These are phyloP conservation scores for Hemerocallis citrina DNA, from an alignment of 106 monocot species.

Conservation along the genomic window DNA sequence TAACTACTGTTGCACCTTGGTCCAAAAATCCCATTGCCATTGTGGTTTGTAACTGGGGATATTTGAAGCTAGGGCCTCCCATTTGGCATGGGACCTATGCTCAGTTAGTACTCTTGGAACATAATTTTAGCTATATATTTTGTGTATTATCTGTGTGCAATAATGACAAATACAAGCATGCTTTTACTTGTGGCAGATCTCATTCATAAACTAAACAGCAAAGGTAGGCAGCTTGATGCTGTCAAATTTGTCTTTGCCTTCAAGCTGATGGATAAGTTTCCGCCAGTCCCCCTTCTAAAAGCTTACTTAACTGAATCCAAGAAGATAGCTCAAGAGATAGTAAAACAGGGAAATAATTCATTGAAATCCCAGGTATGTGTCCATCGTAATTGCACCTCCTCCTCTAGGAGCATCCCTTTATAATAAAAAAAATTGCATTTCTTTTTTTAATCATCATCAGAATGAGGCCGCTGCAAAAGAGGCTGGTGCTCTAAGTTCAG, in stretches of 20 bases:
- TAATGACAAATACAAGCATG: neutral
- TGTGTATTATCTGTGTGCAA: neutral
- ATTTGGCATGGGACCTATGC: too few species aligned
- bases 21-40: too few species aligned
- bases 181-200: constrained; percentile 27
- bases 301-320: constrained; percentile 29
- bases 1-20: too few species aligned
- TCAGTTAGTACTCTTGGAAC: too few species aligned
- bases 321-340: constrained; percentile 34
- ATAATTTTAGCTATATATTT: too few species aligned
- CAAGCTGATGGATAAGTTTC: constrained; percentile 33
- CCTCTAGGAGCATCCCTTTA: neutral
- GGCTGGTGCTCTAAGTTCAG: constrained; percentile 25
- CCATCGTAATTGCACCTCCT: neutral
- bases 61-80: too few species aligned
- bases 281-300: constrained; percentile 46
- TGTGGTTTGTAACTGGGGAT: too few species aligned
- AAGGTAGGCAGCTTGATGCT: constrained; percentile 50
- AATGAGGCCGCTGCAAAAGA: constrained; percentile 51
- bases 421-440: too few species aligned
- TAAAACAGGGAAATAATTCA: constrained; percentile 34
- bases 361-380: constrained; percentile 29
- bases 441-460: constrained; percentile 16
- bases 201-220: constrained; percentile 37
- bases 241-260: constrained; percentile 41